Evolutionary conservation across 768 basidiomycete species (phyloP).

Genomic region (Naganishia kalamii): DNA sequence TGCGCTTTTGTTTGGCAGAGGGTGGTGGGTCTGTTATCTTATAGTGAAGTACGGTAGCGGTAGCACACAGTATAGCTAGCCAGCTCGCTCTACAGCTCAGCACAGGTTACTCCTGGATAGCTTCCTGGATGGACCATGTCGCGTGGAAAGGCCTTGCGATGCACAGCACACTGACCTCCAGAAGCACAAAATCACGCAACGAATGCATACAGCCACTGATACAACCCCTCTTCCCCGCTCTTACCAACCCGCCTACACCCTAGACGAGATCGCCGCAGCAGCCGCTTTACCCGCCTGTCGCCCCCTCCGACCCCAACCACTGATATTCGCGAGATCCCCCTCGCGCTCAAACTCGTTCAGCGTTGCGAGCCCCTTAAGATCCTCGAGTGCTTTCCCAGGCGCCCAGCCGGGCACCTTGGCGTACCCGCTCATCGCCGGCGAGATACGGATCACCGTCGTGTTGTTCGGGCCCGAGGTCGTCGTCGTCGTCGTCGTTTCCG

Average conservation of each 20-base stretch:
- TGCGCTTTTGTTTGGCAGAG: no score
- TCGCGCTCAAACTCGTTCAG: slow-evolving; percentile 26
- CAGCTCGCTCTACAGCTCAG: no score
- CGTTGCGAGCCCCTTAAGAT: slow-evolving; percentile 16
- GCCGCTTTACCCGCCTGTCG: slow-evolving; percentile 17
- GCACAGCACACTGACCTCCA: no score
- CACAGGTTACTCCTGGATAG: no score
- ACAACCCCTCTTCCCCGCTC: not conserved
- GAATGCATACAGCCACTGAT: no score
- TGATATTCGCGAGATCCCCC: slow-evolving; percentile 23
- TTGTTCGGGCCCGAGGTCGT: slow-evolving; percentile 16
- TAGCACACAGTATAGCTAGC: no score
- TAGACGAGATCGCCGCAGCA: not conserved
- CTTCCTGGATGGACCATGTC: no score
- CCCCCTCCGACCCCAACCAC: slow-evolving; percentile 22
- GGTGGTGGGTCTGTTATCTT: no score
- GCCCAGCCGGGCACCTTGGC: slow-evolving; percentile 23
- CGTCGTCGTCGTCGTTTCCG: not conserved
- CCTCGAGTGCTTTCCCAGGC: slow-evolving; percentile 23
- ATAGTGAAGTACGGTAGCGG: no score
- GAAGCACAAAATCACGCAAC: no score
- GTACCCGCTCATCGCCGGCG: slow-evolving; percentile 23
- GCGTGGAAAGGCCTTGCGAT: no score
- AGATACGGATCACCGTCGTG: slow-evolving; percentile 12
- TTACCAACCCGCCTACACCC: not conserved